Evolutionary conservation across 2,329 filamentous ascomycete species (phyloP).

Genomic region (Pestalotiopsis sp.): DNA sequence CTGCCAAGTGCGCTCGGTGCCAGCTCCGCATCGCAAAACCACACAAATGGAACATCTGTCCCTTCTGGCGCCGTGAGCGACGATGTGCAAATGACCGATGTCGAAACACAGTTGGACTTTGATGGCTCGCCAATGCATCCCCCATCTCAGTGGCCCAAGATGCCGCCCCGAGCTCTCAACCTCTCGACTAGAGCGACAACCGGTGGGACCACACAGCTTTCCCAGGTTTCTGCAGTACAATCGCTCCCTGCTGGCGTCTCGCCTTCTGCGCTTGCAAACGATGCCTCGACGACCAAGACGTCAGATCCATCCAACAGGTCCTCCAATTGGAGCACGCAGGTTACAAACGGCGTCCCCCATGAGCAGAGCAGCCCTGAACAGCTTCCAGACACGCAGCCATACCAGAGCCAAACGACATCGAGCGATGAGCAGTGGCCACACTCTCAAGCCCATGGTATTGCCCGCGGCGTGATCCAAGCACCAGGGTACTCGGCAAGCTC

Average conservation of each 20-base stretch:
- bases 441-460: conserved; percentile 59
- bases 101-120: conserved; percentile 47
- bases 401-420: conserved; percentile 49
- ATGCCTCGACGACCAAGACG: conserved; percentile 93
- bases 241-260: conserved; percentile 60
- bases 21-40: conserved; percentile 39
- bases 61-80: conserved; percentile 49
- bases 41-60: conserved; percentile 59
- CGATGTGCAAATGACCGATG: conserved; percentile 66
- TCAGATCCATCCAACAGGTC: conserved; percentile 70
- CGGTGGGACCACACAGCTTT: conserved; percentile 59
- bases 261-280: conserved; percentile 69
- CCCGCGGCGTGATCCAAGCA: conserved; percentile 41
- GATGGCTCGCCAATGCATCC: conserved; percentile 52
- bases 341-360: conserved; percentile 66
- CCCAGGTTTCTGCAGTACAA: conserved; percentile 65
- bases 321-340: conserved; percentile 71
- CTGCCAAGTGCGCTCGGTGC: conserved; percentile 62
- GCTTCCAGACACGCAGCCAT: conserved; percentile 58
- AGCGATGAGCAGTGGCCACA: conserved; percentile 60
- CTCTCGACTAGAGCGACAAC: conserved; percentile 42
- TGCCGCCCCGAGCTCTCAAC: conserved; percentile 32
- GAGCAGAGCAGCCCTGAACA: conserved; percentile 44
- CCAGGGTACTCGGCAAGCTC: conserved; percentile 31
- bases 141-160: conserved; percentile 45